Conservation (phyloP, 1,284 basidiomycete species). For the Pseudozyma flocculosa region DNA sequence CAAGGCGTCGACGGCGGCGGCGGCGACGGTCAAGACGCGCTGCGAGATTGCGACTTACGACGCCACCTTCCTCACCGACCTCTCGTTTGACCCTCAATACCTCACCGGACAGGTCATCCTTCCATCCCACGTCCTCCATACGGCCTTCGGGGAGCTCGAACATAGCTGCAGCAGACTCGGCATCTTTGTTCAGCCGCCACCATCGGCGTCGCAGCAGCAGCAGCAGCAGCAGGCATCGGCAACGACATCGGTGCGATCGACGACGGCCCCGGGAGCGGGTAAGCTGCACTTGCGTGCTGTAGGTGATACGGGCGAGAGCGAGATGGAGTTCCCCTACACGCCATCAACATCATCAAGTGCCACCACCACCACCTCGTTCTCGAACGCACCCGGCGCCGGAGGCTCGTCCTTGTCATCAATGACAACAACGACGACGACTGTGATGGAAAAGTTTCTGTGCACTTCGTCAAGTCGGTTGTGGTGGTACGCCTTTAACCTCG, state of each 20-base stretch:
- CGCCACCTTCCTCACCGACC: conserved; percentile 75
- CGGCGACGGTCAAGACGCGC: conserved; percentile 76
- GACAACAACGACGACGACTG: too few species aligned
- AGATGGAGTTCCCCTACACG: conserved; percentile 40
- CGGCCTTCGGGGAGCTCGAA: conserved; percentile 35
- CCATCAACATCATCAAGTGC: too few species aligned
- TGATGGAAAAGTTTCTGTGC: conserved; percentile 35
- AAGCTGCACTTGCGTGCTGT: conserved; percentile 24
- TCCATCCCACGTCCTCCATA: conserved; percentile 29
- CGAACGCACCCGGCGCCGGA: too few species aligned
- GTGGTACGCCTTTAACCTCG: conserved; percentile 34
- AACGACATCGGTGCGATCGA: too few species aligned
- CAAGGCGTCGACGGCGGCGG: too few species aligned
- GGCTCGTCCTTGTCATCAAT: too few species aligned
- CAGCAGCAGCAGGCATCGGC: too few species aligned
- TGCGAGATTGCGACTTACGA: conserved; percentile 86
- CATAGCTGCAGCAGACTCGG: conserved; percentile 31
- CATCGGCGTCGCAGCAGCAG: background rate
- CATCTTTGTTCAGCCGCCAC: conserved; percentile 14
- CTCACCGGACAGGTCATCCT: conserved; percentile 40
- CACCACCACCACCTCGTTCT: too few species aligned
- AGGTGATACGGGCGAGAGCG: conserved; percentile 24
- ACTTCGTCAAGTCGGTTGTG: conserved; percentile 21
- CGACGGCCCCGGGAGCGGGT: background rate
- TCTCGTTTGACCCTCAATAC: conserved; percentile 67